These are phyloP conservation scores for Tephrocybe rancida DNA, from an alignment of 768 basidiomycete genomes.

Conservation along the genomic window DNA sequence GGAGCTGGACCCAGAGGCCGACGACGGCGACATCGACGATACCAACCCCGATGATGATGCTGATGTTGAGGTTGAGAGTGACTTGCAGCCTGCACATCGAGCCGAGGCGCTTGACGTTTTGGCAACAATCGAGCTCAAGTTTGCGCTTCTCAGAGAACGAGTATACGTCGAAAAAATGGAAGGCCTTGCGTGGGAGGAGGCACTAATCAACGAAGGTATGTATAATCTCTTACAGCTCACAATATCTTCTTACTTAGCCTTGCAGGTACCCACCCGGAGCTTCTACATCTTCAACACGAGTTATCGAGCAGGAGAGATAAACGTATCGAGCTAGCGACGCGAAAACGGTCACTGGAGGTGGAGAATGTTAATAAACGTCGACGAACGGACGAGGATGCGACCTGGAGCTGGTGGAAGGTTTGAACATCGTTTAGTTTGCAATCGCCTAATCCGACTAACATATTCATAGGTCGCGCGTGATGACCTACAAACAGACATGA, in stretches of 20 bases:
- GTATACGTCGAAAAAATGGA: constrained; percentile 97
- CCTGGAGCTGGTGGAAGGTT: constrained; percentile 95
- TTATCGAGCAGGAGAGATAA: constrained; percentile 79
- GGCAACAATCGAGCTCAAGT: constrained; percentile 90
- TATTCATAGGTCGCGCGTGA: constrained; percentile 66
- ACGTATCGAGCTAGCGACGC: constrained; percentile 78
- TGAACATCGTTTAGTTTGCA: constrained; percentile 19
- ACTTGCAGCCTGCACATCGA: constrained; percentile 79
- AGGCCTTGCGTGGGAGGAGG: constrained; percentile 85
- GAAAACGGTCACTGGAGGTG: constrained; percentile 70
- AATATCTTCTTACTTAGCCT: constrained; percentile 4
- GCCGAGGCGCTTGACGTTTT: constrained; percentile 88
- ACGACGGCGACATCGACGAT: constrained; percentile 36
- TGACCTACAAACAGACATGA: constrained; percentile 83
- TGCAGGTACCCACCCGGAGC: constrained; percentile 83
- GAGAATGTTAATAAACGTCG: constrained; percentile 62
- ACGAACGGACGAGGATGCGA: constrained; percentile 69
- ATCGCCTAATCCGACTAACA: constrained; percentile 12
- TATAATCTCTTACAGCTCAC: constrained; percentile 13
- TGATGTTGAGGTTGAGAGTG: constrained; percentile 57
- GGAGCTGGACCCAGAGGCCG: constrained; percentile 31
- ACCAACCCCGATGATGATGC: constrained; percentile 42
- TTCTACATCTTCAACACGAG: constrained; percentile 79
- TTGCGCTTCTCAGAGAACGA: constrained; percentile 82
- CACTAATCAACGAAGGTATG: constrained; percentile 76